Evolutionary conservation across 1,284 basidiomycete species (phyloP).

Genomic region (Schizopora paradoxa): DNA sequence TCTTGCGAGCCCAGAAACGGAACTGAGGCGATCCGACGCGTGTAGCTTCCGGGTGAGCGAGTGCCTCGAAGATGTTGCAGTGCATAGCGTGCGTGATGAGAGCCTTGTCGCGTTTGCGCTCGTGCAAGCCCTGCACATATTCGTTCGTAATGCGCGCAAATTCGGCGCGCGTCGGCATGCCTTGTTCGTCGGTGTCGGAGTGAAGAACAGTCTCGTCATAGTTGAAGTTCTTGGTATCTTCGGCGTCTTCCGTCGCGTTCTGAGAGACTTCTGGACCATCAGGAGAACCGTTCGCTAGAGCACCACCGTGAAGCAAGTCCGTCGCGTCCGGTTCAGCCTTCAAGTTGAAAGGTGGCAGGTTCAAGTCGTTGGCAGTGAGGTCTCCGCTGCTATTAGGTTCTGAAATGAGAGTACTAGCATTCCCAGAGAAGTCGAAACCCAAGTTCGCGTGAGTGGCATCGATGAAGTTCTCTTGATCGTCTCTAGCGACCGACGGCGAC

Average conservation of each 20-base stretch:
- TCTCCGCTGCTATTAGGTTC: too few species aligned
- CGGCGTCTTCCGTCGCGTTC: background rate
- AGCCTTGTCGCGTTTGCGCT: constrained; percentile 58
- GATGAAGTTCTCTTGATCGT: background rate
- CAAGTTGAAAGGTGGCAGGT: constrained; percentile 1
- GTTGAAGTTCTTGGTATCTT: background rate
- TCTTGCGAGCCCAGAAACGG: constrained; percentile 77
- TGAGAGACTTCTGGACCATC: background rate
- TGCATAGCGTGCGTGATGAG: constrained; percentile 66
- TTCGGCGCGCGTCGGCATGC: constrained; percentile 50
- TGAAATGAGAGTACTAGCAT: too few species aligned
- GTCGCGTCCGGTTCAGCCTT: background rate
- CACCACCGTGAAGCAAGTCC: constrained; percentile 3
- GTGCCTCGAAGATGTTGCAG: constrained; percentile 61
- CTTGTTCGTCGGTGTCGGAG: constrained; percentile 32
- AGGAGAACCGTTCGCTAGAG: background rate
- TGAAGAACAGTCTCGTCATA: too few species aligned
- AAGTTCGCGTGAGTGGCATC: constrained; percentile 7
- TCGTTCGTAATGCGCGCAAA: constrained; percentile 49
- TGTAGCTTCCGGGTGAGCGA: constrained; percentile 44
- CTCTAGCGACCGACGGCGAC: background rate
- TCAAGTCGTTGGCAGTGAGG: too few species aligned
- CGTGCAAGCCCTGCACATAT: constrained; percentile 52
- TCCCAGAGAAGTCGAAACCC: background rate
- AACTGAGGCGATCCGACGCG: constrained; percentile 55